Percentiles rank a stretch among this genome's conserved stretches.
These are phyloP conservation scores for Leccinum huronense DNA, from an alignment of 1,284 basidiomycete genomes.

Conservation along the genomic window DNA sequence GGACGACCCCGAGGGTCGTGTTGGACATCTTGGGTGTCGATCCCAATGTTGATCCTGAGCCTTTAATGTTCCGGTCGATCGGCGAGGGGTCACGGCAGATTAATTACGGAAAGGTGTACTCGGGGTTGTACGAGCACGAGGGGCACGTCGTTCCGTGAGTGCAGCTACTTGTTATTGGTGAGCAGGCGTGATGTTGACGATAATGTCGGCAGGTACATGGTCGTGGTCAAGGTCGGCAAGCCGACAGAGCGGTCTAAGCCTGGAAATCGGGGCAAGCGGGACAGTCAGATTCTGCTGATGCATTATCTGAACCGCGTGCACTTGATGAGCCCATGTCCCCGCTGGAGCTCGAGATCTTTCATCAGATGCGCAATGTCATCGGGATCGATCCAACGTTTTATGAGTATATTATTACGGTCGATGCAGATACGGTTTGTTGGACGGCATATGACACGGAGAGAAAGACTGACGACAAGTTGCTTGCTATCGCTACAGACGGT, in stretches of 20 bases:
- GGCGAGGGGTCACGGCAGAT: conserved; percentile 92
- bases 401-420: conserved; percentile 96
- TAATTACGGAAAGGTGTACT: conserved; percentile 97
- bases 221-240: conserved; percentile 95
- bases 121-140: conserved; percentile 93
- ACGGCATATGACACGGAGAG: neutral
- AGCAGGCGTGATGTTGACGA: neutral
- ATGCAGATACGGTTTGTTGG: conserved; percentile 86
- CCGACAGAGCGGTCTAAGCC: conserved; percentile 92
- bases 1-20: conserved; percentile 87
- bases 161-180: neutral
- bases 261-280: conserved; percentile 97
- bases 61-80: conserved; percentile 89
- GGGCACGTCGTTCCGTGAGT: conserved; percentile 90
- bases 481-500: conserved; percentile 51
- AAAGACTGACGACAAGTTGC: too few species aligned
- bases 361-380: conserved; percentile 99
- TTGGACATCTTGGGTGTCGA: conserved; percentile 97
- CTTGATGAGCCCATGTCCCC: conserved; percentile 94
- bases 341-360: conserved; percentile 94
- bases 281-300: conserved; percentile 94
- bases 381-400: conserved; percentile 98
- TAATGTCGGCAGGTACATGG: conserved; percentile 72
- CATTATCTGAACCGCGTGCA: conserved; percentile 96
- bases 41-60: conserved; percentile 90